phyloP scores from a whole-genome alignment of 441 rosid species.

The Sinapis alba region DNA sequence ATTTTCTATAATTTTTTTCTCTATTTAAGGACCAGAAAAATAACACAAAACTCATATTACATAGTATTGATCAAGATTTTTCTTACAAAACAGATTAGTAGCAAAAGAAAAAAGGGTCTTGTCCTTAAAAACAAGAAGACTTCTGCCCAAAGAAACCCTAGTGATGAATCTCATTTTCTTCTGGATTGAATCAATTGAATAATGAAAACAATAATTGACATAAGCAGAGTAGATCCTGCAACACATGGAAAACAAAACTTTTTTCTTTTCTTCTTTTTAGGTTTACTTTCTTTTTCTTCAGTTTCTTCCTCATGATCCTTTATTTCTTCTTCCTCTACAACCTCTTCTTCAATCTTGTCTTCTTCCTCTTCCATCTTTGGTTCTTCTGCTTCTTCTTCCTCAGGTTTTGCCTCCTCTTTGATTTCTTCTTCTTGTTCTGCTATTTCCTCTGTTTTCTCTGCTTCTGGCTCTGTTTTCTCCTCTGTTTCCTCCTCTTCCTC shows the following conservation, averaged over 20 bases:
- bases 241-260: conserved; percentile 39
- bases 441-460: conserved; percentile 9
- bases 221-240: conserved; percentile 73
- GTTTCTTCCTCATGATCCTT: conserved; percentile 6
- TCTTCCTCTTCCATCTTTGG: conserved; percentile 21
- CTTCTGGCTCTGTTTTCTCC: conserved; percentile 17
- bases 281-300: conserved; percentile 21
- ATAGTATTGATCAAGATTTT: not conserved
- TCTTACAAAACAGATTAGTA: not conserved
- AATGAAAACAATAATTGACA: conserved; percentile 60
- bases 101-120: not conserved
- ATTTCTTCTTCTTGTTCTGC: conserved; percentile 10
- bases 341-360: conserved; percentile 28
- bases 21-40: not conserved
- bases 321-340: conserved; percentile 18
- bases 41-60: conserved; percentile 20
- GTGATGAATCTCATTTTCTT: conserved; percentile 37
- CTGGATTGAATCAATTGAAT: conserved; percentile 54
- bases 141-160: not conserved
- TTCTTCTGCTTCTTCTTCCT: conserved; percentile 14
- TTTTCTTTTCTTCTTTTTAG: conserved; percentile 31
- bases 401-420: conserved; percentile 7
- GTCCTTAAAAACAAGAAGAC: not conserved
- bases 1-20: not conserved
- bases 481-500: conserved; percentile 44